Base-by-base conservation (phyloP, 2,329 filamentous ascomycete species). In the Aschersonia sp. region DNA sequence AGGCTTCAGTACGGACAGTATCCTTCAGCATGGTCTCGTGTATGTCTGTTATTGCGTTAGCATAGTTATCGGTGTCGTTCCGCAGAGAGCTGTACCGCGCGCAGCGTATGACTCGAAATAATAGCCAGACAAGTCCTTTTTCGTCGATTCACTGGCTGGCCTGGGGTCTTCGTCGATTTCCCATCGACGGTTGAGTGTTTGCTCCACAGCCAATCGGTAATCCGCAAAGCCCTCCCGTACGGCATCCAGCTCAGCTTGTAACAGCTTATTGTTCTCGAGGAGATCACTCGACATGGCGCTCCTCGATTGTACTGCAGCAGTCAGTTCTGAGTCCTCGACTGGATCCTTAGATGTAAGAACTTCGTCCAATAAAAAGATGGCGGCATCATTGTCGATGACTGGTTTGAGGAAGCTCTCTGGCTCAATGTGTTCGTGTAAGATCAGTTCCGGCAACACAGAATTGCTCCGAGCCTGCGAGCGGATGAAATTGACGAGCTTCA, bases 11-110 rank as follows among this genome's bases (percentile, higher is more conserved):
- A 46, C 89, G 83, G 41, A 95, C 75, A 0, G 78, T 73, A 59
- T 97, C 89, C 63, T 95, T 94, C 52, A 97, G 75, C 89, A 97
- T 97, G 6, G 85, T 88, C 61, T 95, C 87, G 63, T 97, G 89
- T 48, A 97, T 96, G 49, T 87, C 86, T 85, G 32, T 37, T 3
- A 12, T 10, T 14, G 8, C 0, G 6, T 41, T 41, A 54, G 51
- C 32, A 43, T 42, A 14, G 14, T n/a, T 7, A 42, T 12, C 40
- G 11, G 7, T 7, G 40, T n/a, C 14, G 40, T n/a, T 31, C 7
- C 32, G 6, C 22, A 32, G 14, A 11, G 29, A 29, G 42, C 56
- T 70, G 52, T 64, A 84, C 83, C 79, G 51, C 72, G 70, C 49
- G 70, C 67, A 8, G 75, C 73, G 54, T 77, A 82, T 14, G 79